phyloP scores from a whole-genome alignment of 2,329 filamentous ascomycete genomes.

The Calcarisporium arbuscula region DNA sequence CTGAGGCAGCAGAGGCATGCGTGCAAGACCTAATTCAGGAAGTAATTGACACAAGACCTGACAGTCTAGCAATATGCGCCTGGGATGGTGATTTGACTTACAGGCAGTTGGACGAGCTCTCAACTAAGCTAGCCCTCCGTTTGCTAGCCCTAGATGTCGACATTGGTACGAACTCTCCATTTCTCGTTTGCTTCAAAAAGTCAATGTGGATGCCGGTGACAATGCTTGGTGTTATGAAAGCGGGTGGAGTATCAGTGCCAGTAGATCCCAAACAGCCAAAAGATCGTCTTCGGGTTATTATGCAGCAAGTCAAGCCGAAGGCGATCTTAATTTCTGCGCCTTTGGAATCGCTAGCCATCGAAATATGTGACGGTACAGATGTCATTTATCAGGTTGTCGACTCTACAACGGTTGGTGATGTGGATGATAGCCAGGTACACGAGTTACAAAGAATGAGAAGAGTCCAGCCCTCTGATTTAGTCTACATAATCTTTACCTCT shows the following conservation, averaged over 20 bases:
- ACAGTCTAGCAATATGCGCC: conserved; percentile 2
- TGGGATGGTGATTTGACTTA: conserved; percentile 9
- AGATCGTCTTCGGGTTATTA: conserved; percentile 3
- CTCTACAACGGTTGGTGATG: too few species aligned
- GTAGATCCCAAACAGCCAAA: conserved; percentile 8
- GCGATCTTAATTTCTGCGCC: background rate
- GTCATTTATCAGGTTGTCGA: too few species aligned
- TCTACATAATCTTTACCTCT: conserved; percentile 16
- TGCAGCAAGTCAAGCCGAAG: background rate
- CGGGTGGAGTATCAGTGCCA: conserved; percentile 11
- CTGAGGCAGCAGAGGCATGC: conserved; percentile 1
- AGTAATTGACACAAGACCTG: background rate
- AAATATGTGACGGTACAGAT: background rate
- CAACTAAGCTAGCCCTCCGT: conserved; percentile 3
- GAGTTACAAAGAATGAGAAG: too few species aligned
- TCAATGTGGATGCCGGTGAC: conserved; percentile 19
- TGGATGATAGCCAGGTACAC: too few species aligned
- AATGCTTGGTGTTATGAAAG: conserved; percentile 5
- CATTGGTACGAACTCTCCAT: conserved; percentile 6
- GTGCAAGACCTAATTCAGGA: conserved; percentile 3
- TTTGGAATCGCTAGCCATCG: background rate
- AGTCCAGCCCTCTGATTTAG: conserved; percentile 2
- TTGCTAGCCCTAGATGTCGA: conserved; percentile 9
- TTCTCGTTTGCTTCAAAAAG: conserved; percentile 30
- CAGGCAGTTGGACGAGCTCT: conserved; percentile 1